These are phyloP conservation scores for Ophiostoma sp. DNA, from an alignment of 2,329 filamentous ascomycete species.

Conservation along the genomic window DNA sequence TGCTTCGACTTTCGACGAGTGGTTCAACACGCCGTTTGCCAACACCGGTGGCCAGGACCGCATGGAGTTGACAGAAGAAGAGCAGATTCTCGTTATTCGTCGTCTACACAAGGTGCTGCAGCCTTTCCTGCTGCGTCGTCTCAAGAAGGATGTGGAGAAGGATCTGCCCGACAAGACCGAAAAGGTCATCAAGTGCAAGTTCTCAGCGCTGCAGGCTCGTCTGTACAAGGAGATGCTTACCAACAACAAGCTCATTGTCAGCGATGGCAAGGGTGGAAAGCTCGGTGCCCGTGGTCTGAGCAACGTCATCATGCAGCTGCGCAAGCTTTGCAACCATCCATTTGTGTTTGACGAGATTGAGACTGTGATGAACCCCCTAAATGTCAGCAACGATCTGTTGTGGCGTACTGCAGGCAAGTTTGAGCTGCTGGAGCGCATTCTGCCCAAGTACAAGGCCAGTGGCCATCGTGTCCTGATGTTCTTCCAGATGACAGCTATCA, in stretches of 20 bases:
- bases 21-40: slow-evolving; percentile 99
- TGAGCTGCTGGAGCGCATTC: slow-evolving; percentile 82
- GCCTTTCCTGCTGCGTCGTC: slow-evolving; percentile 92
- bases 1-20: slow-evolving; percentile 96
- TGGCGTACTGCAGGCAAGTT: slow-evolving; percentile 98
- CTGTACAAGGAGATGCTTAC: slow-evolving; percentile 97
- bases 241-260: slow-evolving; percentile 89
- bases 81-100: slow-evolving; percentile 95
- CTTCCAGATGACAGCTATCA: slow-evolving; percentile 99
- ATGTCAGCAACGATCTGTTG: slow-evolving; percentile 81
- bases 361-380: slow-evolving; percentile 89
- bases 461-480: slow-evolving; percentile 98
- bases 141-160: slow-evolving; percentile 99
- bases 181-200: slow-evolving; percentile 98
- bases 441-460: slow-evolving; percentile 87
- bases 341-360: slow-evolving; percentile 98
- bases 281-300: slow-evolving; percentile 88
- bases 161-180: slow-evolving; percentile 98
- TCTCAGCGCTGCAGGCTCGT: slow-evolving; percentile 87
- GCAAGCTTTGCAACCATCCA: slow-evolving; percentile 97
- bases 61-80: slow-evolving; percentile 99
- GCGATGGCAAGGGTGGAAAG: slow-evolving; percentile 93
- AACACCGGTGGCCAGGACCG: slow-evolving; percentile 97
- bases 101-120: slow-evolving; percentile 96
- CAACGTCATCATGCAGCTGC: slow-evolving; percentile 99